Conservation (phyloP, 371 early-diverging fungal species). For the Mortierella sp. region DNA sequence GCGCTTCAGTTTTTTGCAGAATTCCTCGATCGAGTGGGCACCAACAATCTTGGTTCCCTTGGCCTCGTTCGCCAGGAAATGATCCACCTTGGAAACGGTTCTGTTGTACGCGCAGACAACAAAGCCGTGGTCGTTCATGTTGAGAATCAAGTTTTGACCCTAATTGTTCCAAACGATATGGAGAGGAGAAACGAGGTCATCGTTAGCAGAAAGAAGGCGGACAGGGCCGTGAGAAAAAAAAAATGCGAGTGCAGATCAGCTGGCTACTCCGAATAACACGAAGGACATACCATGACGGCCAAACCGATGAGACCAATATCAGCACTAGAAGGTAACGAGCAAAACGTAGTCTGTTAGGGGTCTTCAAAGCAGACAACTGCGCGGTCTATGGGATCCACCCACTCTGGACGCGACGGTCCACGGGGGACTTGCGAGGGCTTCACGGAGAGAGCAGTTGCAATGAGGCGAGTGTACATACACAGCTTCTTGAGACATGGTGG, state of each 20-base stretch:
- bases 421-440: neutral
- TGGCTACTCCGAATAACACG: no score
- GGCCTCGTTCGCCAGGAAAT: conserved; percentile 94
- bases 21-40: conserved; percentile 92
- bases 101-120: conserved; percentile 96
- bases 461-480: conserved; percentile 24
- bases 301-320: conserved; percentile 99
- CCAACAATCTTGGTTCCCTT: conserved; percentile 96
- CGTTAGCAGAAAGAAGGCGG: neutral
- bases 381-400: neutral
- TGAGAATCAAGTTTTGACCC: conserved; percentile 99
- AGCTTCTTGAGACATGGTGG: conserved; percentile 29
- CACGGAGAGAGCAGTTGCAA: neutral
- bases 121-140: conserved; percentile 98
- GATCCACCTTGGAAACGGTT: conserved; percentile 94
- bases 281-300: conserved; percentile 99
- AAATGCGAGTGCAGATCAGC: conserved; percentile 2
- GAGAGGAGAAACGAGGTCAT: neutral
- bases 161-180: conserved; percentile 33
- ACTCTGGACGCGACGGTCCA: no score
- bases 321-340: conserved; percentile 68
- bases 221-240: conserved; percentile 12
- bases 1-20: conserved; percentile 91
- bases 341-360: neutral
- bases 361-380: no score